Evolutionary conservation across 495 filamentous ascomycete species (phyloP).

Genomic region (Penicillium paxilli): DNA sequence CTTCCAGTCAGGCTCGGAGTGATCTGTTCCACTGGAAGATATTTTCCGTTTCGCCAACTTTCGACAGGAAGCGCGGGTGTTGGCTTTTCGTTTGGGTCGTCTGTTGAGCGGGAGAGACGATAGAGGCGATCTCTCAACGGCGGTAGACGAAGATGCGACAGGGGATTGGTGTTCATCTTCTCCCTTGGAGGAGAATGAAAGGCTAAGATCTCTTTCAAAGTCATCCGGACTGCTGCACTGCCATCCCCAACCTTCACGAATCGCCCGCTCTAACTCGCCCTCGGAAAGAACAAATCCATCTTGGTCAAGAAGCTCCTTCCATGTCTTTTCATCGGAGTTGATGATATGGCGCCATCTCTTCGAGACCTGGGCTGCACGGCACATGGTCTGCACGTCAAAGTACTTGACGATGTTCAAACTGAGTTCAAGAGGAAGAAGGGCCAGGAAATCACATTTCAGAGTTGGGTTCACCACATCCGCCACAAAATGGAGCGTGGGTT

Average conservation of each 20-base stretch:
- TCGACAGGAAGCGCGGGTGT: conserved; percentile 40
- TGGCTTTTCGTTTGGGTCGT: conserved; percentile 56
- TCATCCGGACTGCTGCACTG: conserved; percentile 75
- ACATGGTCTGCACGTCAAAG: conserved; percentile 84
- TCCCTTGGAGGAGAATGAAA: conserved; percentile 39
- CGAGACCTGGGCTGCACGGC: conserved; percentile 89
- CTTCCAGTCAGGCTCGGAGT: conserved; percentile 44
- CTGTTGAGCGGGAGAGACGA: conserved; percentile 26
- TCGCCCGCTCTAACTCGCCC: conserved; percentile 82
- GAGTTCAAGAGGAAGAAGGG: conserved; percentile 80
- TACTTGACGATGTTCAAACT: conserved; percentile 85
- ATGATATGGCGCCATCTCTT: conserved; percentile 89
- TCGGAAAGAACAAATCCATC: conserved; percentile 78
- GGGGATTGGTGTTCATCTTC: conserved; percentile 47
- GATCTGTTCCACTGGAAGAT: conserved; percentile 42
- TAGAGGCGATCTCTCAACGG: conserved; percentile 26
- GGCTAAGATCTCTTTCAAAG: conserved; percentile 77
- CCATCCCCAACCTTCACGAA: conserved; percentile 98
- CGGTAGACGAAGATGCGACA: conserved; percentile 24
- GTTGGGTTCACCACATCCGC: conserved; percentile 93
- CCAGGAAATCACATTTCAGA: conserved; percentile 91
- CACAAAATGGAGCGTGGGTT: conserved; percentile 88
- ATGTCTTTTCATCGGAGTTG: conserved; percentile 89
- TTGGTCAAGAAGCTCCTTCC: conserved; percentile 88
- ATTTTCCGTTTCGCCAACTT: conserved; percentile 59